These are phyloP conservation scores for Astrocystis sublimbata DNA, from an alignment of 495 filamentous ascomycete species.

Conservation along the genomic window DNA sequence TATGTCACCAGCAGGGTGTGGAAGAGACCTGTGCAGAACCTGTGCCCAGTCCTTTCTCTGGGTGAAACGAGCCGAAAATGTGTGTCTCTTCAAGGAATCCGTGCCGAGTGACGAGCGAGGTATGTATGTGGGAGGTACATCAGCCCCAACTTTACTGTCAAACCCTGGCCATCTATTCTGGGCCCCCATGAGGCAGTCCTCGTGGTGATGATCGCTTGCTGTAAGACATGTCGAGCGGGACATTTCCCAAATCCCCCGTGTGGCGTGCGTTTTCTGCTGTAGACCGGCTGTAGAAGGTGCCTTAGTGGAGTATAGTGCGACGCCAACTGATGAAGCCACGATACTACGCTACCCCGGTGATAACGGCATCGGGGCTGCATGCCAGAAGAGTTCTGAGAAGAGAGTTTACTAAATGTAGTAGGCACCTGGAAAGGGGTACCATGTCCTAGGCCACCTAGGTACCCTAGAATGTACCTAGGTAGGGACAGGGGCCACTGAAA, in stretches of 20 bases:
- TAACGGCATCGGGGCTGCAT: conserved; percentile 21
- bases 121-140: conserved; percentile 1
- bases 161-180: conserved; percentile 13
- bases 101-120: no score
- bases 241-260: neutral
- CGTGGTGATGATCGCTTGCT: neutral
- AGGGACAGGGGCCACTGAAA: conserved; percentile 19
- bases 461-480: no score
- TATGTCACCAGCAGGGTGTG: conserved; percentile 2
- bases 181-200: conserved; percentile 3
- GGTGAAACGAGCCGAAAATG: conserved; percentile 6
- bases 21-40: conserved; percentile 14
- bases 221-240: conserved; percentile 10
- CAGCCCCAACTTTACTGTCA: neutral
- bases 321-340: conserved; percentile 2
- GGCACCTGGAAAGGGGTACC: conserved; percentile 14
- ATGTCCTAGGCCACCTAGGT: conserved; percentile 15
- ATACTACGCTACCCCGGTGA: conserved; percentile 1
- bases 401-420: neutral
- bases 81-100: conserved; percentile 4
- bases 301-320: conserved; percentile 4
- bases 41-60: conserved; percentile 4
- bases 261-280: neutral
- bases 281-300: neutral
- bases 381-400: no score